phyloP scores from a whole-genome alignment of 352 stramenopile species.

The Phytophthora citricola region DNA sequence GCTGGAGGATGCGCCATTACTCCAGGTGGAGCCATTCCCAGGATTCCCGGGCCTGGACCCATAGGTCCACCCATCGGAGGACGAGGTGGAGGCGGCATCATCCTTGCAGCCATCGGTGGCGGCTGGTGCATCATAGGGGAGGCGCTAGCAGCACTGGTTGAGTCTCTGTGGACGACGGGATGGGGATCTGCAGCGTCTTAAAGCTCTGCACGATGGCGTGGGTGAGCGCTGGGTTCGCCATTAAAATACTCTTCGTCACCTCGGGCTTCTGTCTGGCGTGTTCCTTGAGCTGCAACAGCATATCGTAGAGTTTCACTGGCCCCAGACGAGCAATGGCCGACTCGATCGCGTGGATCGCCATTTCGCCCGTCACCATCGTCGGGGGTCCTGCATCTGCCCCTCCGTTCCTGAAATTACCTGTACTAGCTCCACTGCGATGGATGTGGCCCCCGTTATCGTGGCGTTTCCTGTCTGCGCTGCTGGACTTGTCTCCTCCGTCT shows the following conservation, averaged over 20 bases:
- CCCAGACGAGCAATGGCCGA: constrained; percentile 69
- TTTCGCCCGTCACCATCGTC: constrained; percentile 70
- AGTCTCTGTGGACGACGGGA: constrained; percentile 61
- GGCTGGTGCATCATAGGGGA: constrained; percentile 45
- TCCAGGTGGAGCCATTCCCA: constrained; percentile 55
- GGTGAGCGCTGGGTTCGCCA: constrained; percentile 79
- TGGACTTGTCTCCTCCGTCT: constrained; percentile 70
- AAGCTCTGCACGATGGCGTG: constrained; percentile 88
- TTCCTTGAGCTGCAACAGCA: constrained; percentile 82
- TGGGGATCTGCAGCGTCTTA: constrained; percentile 86
- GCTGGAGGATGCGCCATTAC: constrained; percentile 36
- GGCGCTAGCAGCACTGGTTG: constrained; percentile 59
- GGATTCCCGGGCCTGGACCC: constrained; percentile 46
- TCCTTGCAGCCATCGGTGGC: constrained; percentile 32
- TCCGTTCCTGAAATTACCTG: constrained; percentile 35
- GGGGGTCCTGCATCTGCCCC: constrained; percentile 30
- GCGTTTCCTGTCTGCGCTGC: constrained; percentile 36
- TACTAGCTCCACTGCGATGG: constrained; percentile 29
- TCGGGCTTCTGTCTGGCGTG: constrained; percentile 80
- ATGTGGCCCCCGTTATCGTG: constrained; percentile 32
- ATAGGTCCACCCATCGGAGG: constrained; percentile 38
- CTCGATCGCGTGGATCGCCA: constrained; percentile 83
- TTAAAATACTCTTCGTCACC: constrained; percentile 78
- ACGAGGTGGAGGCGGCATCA: constrained; percentile 46
- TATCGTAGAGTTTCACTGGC: constrained; percentile 85